A percentile compares a stretch with the other conserved stretches of the same genome.
phyloP scores from a whole-genome alignment of 2,329 filamentous ascomycete species.

The Curvularia spicifera region DNA sequence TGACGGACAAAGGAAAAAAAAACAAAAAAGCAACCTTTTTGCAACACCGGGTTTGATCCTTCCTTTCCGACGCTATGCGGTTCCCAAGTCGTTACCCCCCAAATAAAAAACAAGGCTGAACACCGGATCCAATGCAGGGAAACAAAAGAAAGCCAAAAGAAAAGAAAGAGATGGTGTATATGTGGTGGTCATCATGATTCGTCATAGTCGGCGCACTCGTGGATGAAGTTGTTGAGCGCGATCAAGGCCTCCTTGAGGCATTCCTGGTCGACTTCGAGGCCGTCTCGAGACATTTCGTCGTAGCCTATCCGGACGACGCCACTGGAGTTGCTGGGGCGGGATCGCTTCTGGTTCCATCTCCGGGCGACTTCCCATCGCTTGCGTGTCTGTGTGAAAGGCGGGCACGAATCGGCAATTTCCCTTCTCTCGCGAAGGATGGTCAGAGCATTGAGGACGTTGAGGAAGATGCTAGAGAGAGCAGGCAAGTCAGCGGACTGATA shows the following conservation, averaged over 20 bases:
- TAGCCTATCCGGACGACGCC: slow-evolving; percentile 45
- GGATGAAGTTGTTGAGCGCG: slow-evolving; percentile 49
- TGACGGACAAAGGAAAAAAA: not conserved
- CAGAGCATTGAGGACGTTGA: slow-evolving; percentile 45
- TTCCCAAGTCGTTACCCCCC: slow-evolving; percentile 26
- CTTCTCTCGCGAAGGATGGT: slow-evolving; percentile 42
- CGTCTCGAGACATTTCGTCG: slow-evolving; percentile 40
- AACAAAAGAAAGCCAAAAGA: slow-evolving; percentile 7
- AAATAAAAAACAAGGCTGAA: slow-evolving; percentile 28
- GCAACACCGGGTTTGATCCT: slow-evolving; percentile 12
- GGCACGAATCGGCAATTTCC: slow-evolving; percentile 41
- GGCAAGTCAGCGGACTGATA: not conserved
- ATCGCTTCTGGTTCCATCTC: slow-evolving; percentile 38
- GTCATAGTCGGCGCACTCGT: slow-evolving; percentile 42
- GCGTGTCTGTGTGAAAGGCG: slow-evolving; percentile 39
- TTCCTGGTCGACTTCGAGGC: slow-evolving; percentile 45
- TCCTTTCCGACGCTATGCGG: slow-evolving; percentile 29
- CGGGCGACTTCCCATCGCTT: slow-evolving; percentile 44
- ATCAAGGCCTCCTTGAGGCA: slow-evolving; percentile 41
- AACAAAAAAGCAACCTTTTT: slow-evolving; percentile 1
- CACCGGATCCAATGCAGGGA: slow-evolving; percentile 16
- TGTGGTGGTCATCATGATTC: slow-evolving; percentile 24
- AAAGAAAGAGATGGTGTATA: not conserved
- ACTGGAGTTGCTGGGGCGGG: slow-evolving; percentile 30
- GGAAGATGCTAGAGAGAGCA: slow-evolving; percentile 37